phyloP scores from a whole-genome alignment of 129 eudicot species.

The Apium graveolens region DNA sequence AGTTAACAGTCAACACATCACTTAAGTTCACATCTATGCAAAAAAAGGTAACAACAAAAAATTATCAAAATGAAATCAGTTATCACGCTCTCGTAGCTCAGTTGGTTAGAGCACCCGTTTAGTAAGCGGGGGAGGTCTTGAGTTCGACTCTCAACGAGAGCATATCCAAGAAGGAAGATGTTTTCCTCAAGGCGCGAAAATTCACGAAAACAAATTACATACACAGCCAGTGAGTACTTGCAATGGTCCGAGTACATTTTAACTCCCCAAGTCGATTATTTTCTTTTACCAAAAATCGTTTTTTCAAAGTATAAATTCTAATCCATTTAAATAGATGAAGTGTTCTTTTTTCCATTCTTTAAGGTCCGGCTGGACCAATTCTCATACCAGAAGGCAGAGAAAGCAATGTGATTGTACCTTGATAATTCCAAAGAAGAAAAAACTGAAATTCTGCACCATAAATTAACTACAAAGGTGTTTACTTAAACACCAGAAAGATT shows the following conservation, averaged over 20 bases:
- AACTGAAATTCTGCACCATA: no score
- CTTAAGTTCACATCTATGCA: background rate
- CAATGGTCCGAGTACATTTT: background rate
- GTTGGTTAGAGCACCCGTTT: slow-evolving; percentile 69
- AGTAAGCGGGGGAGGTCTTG: slow-evolving; percentile 97
- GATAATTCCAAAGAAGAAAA: background rate
- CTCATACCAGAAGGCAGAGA: no score
- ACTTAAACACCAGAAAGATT: background rate
- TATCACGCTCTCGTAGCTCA: slow-evolving; percentile 37
- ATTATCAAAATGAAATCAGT: background rate
- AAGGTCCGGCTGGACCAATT: background rate
- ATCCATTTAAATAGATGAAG: background rate
- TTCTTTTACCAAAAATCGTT: background rate
- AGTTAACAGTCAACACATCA: no score
- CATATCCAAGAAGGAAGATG: background rate
- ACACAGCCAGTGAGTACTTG: background rate
- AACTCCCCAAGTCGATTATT: background rate
- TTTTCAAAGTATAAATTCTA: background rate
- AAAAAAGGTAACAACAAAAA: background rate
- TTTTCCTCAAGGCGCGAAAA: background rate
- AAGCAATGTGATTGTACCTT: no score
- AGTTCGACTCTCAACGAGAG: slow-evolving; percentile 93
- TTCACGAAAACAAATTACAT: background rate
- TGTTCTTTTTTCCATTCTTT: background rate
- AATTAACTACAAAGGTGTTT: background rate